A percentile compares a stretch with the other conserved stretches of the same genome.
phyloP scores from a whole-genome alignment of 306 rosid genomes.

The Styphnolobium japonicum region DNA sequence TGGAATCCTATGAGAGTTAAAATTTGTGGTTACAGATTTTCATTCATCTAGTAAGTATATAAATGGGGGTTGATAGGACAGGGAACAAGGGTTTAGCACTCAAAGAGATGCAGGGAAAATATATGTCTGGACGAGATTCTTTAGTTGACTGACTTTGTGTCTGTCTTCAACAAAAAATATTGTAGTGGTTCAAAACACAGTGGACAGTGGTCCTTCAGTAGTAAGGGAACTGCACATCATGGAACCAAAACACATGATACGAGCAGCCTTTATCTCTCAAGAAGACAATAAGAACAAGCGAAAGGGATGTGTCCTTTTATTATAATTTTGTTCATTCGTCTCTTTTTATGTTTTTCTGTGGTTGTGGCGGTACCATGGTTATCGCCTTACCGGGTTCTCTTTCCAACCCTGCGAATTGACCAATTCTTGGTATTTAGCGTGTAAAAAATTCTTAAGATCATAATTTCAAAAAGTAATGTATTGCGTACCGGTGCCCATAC shows the following conservation, averaged over 20 bases:
- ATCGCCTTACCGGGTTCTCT: no score
- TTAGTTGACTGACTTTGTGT: not conserved
- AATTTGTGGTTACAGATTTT: not conserved
- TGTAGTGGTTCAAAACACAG: not conserved
- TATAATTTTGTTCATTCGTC: not conserved
- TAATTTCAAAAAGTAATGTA: no score
- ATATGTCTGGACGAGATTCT: not conserved
- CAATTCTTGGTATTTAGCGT: no score
- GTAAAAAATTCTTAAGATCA: no score
- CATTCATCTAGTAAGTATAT: not conserved
- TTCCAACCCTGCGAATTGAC: no score
- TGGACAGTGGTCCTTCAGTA: not conserved
- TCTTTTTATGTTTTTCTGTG: not conserved
- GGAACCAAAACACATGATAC: not conserved
- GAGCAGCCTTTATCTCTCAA: not conserved
- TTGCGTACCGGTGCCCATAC: no score
- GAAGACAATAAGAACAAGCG: not conserved
- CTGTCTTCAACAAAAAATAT: conserved; percentile 3
- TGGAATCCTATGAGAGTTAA: no score
- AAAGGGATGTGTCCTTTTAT: not conserved
- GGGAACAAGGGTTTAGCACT: not conserved
- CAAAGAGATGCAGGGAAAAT: not conserved
- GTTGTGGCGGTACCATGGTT: no score
- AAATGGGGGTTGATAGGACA: not conserved
- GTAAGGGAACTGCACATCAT: not conserved